phyloP scores from a whole-genome alignment of 495 filamentous ascomycete species.

The Lasiosphaeria ovina region DNA sequence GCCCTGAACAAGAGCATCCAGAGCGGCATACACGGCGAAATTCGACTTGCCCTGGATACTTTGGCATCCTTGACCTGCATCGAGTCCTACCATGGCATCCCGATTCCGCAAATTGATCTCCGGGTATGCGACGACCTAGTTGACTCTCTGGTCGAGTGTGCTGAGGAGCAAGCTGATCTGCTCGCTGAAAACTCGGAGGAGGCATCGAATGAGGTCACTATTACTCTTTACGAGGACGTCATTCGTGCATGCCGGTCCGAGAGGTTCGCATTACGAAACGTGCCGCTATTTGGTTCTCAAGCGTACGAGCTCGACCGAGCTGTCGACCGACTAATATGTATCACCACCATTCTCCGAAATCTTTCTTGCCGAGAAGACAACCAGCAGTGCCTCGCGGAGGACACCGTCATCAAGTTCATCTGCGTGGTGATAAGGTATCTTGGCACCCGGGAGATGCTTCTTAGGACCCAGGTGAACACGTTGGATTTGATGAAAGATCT shows the following conservation, averaged over 20 bases:
- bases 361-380: slow-evolving; percentile 79
- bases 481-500: slow-evolving; percentile 97
- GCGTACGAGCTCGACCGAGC: slow-evolving; percentile 83
- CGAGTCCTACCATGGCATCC: slow-evolving; percentile 41
- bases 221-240: slow-evolving; percentile 85
- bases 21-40: slow-evolving; percentile 83
- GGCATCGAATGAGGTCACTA: slow-evolving; percentile 75
- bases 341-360: slow-evolving; percentile 90
- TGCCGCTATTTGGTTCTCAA: slow-evolving; percentile 69
- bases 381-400: slow-evolving; percentile 65
- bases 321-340: slow-evolving; percentile 81
- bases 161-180: slow-evolving; percentile 78
- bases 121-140: slow-evolving; percentile 82
- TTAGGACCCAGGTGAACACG: slow-evolving; percentile 76
- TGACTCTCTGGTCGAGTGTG: slow-evolving; percentile 85
- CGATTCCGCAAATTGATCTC: slow-evolving; percentile 44
- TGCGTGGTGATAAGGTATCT: slow-evolving; percentile 79
- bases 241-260: slow-evolving; percentile 73
- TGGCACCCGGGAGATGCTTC: slow-evolving; percentile 83
- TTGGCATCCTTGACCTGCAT: slow-evolving; percentile 64
- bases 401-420: slow-evolving; percentile 74
- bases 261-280: slow-evolving; percentile 63
- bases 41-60: slow-evolving; percentile 82
- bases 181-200: slow-evolving; percentile 77
- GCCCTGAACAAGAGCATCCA: slow-evolving; percentile 92